Base-by-base conservation (phyloP, 768 basidiomycete genomes). In the Lactarius akahatsu region DNA sequence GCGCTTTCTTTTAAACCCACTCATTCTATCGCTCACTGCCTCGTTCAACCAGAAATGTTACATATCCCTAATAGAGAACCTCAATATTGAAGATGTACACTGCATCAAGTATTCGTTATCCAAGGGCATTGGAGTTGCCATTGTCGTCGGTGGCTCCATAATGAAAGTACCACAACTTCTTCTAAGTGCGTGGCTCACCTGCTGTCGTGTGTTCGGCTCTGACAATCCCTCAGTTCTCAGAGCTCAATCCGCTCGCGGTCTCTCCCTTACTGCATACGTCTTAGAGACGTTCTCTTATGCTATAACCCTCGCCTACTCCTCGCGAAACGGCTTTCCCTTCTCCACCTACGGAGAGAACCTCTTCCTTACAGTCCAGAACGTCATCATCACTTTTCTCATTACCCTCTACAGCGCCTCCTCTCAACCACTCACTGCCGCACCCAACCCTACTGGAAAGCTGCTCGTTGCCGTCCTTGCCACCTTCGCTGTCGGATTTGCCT, bases 261-360 rank as follows among this genome's bases (percentile, higher is more conserved):
- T 99, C 26, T 95, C 92, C 1, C 78, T 98, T 2, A 81, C 90
- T 2, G 90, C 94, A 4, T 98, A 94, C 76, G 77, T 91, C 59
- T 88, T 99, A 26, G 96, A 98, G 74, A 98, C 96, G 0, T 80
- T 92, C 34, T 85, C 92, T 0, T 97, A 97, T 72, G 90, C 89
- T 32, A 95, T 99, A 72, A 94, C 88, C 0, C 84, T 95, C 32
- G 86, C 87, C 13, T 99, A 98, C 78, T 90, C 95, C 2, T 86
- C 85, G 72, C 83, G 94, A 28, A 90, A 93, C 73, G 76, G 80
- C 28, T 98, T 96, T 77, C 94, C 97, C 0, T 97, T 98, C 81
- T 94, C 92, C 23, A 98, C 97, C 0, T 99, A 98, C 67, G 97
- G 97, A 73, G 97, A 99, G 77, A 98, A 96, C 80, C 75, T 95